Percentiles rank a stretch among this genome's conserved stretches.
phyloP scores from a whole-genome alignment of 2,329 filamentous ascomycete genomes.

The Arthrobotrys entomopaga region DNA sequence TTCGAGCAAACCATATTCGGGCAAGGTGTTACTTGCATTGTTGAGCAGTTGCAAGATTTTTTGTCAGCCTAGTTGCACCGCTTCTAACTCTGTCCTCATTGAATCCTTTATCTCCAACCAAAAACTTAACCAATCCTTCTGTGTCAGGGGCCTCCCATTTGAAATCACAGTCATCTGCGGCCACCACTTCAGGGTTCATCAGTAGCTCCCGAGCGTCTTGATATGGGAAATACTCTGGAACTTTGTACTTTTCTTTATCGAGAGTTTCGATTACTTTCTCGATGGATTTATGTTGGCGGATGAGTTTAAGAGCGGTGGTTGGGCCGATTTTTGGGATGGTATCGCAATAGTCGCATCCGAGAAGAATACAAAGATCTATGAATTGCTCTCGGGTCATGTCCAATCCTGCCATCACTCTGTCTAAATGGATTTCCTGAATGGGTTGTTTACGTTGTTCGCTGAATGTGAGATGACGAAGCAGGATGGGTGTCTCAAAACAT shows the following conservation, averaged over 20 bases:
- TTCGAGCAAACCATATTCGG: background rate
- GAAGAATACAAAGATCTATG: constrained; percentile 95
- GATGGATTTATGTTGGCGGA: constrained; percentile 87
- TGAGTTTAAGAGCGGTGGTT: constrained; percentile 88
- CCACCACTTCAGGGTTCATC: constrained; percentile 85
- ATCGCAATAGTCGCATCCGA: constrained; percentile 97
- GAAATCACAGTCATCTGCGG: constrained; percentile 90
- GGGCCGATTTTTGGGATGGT: constrained; percentile 95
- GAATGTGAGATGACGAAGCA: constrained; percentile 92
- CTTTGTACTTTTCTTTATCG: constrained; percentile 80
- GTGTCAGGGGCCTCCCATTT: constrained; percentile 96
- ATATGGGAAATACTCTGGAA: constrained; percentile 98
- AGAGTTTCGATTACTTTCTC: constrained; percentile 87
- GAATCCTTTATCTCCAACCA: constrained; percentile 95
- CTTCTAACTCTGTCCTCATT: constrained; percentile 90
- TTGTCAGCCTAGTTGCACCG: constrained; percentile 80
- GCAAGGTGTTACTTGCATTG: constrained; percentile 65
- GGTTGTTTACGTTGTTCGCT: constrained; percentile 97
- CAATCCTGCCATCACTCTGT: constrained; percentile 85
- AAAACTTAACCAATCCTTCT: constrained; percentile 86
- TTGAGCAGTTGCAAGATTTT: constrained; percentile 89
- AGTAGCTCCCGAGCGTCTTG: constrained; percentile 91
- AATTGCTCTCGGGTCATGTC: constrained; percentile 92
- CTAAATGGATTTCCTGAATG: constrained; percentile 91
- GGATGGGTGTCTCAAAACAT: constrained; percentile 90